Evolutionary conservation across 2,329 filamentous ascomycete species (phyloP), one percentile per base, ranked within the genome.

Genomic region (Alternaria sp.): DNA sequence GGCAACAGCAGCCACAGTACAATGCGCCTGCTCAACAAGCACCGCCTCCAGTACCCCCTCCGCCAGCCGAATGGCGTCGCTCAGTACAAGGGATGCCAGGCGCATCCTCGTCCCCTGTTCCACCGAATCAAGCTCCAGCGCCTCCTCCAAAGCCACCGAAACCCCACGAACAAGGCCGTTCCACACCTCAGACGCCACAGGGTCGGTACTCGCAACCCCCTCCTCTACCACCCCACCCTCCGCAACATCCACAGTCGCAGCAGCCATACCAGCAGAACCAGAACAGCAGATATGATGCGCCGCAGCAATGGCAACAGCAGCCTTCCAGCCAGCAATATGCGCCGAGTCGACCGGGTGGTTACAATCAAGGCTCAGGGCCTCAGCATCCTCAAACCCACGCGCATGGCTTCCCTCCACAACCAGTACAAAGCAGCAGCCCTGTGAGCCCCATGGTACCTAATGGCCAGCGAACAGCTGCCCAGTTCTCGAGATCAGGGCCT

Each of bases 1-100:
- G 89, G 71, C 82, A 84, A 67, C 81, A 81, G 55, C 71, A 67
- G 44, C 59, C 61, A 18, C 82, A 84, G 66, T 79, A 81, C 38
- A 72, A 75, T 58, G 63, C 70, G 61, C 70, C 72, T 10, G 53
- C 62, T 22, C 68, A 65, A 45, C 76, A 69, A 59, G 75, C 79
- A 65, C 68, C 79, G 12, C 71, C 76, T 10, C 77, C 77, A 30
- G 79, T 91, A n/a, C 91, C 91, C 60, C 91, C 91, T 55, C 82
- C 91, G 18, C 92, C 91, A 9, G 87, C 88, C 27, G 89, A 90
- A 70, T 76, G 72, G 64, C 68, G 77, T 34, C 73, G 70, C 25
- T 74, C 78, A 14, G 68, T 69, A 25, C 74, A 75, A 11, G 72
- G 74, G 12, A 67, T 69, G 27, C 70, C 75, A 22, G 70, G 65